phyloP scores from a whole-genome alignment of 768 basidiomycete genomes.

The Strobilomyces dryophilus region DNA sequence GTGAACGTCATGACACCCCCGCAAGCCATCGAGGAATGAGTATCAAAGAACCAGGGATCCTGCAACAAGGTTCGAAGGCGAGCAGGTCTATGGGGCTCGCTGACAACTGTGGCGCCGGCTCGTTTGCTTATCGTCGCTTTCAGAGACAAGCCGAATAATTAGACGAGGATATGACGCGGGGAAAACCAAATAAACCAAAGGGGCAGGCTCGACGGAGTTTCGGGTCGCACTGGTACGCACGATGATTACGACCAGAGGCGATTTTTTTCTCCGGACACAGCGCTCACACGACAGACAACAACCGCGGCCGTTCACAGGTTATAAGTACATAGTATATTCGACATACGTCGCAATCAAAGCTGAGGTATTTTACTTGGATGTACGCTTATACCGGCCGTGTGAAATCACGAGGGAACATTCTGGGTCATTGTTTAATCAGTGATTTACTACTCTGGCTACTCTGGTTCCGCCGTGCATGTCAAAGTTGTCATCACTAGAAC shows the following conservation, averaged over 20 bases:
- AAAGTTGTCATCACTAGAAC: neutral
- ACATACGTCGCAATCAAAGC: neutral
- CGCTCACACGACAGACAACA: no score
- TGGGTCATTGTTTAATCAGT: no score
- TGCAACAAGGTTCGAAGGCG: constrained; percentile 17
- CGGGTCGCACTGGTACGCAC: neutral
- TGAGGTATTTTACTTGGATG: neutral
- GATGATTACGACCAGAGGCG: no score
- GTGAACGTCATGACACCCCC: neutral
- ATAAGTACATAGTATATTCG: neutral
- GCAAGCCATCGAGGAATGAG: constrained; percentile 14
- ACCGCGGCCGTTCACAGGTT: neutral
- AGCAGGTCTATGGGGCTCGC: constrained; percentile 15
- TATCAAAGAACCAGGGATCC: constrained; percentile 10
- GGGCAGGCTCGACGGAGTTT: constrained; percentile 3
- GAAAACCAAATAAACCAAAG: constrained; percentile 8
- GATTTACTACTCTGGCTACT: no score
- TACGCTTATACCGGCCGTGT: no score
- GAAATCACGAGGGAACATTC: no score
- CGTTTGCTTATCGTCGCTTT: neutral
- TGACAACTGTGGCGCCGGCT: no score
- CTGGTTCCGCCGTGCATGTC: neutral
- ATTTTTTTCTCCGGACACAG: no score
- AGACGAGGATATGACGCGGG: constrained; percentile 29
- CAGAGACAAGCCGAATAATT: constrained; percentile 23